Evolutionary conservation across 805 yeast genomes (phyloP), one percentile per base, ranked within the genome.

Genomic region (Candida wancherniae): DNA sequence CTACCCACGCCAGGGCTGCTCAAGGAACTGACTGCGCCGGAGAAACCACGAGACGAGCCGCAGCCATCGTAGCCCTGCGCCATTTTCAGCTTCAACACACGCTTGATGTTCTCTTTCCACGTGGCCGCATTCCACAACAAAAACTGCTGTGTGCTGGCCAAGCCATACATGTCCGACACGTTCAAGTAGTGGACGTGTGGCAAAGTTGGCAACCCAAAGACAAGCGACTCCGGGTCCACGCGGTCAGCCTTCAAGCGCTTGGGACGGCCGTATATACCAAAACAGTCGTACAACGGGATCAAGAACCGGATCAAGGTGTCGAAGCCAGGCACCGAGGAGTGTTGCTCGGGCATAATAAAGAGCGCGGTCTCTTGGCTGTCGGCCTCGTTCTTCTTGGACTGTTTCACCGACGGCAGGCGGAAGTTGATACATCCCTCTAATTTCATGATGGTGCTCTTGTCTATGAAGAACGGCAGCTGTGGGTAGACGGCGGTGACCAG

Each of bases 401-500:
- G 50, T 33, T 67, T 71, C 10, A 54, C 41, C 4, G 60, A 48
- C 10, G 70, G 64, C 33, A 72, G 71, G 42, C 50, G 55, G 48
- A 81, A 81, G 33, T 67, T 60, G 19, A 88, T 84, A 23, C 72
- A 67, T 28, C 96, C 97, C 52, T 88, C 96, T 33, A 90, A 56
- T 53, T 92, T 92, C 51, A 90, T 72, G 73, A 92, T 77, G 2
- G 97, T 85, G 31, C 90, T 78, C 39, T 78, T 78, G 58, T 90
- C 95, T 40, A 92, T 83, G 40, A 90, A 73, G 39, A 75, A 64
- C 15, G 80, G 79, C 28, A 87, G 71, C 49, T 84, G 87, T 9
- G 98, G 98, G 57, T 86, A 92, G n/a, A 88, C 78, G 1, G 98
- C 97, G 43, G 82, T 80, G 13, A 85, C 79, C 6, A 86, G 75